Evolutionary conservation across 176 grass and related monocot genomes (phyloP), one percentile per base, ranked within the genome.

Genomic region (Saccharum officinarum): DNA sequence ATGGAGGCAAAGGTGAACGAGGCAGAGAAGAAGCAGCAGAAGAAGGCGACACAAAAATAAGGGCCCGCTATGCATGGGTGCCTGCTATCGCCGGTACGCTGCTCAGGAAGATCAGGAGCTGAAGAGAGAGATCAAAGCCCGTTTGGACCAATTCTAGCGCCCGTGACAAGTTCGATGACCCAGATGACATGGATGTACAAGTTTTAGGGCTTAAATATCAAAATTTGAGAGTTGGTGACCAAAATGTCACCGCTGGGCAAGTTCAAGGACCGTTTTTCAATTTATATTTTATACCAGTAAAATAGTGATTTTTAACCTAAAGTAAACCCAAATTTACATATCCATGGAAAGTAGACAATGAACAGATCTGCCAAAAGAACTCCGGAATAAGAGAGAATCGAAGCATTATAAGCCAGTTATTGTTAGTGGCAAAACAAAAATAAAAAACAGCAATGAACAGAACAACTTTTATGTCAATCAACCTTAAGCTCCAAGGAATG

Each of bases 381-480:
- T 86, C 26, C 22, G 72, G 23, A 39, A 38, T 8, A 6, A 4
- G 22, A 73, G 8, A 15, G 34, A 64, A 39, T 31, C 17, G 10
- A 80, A 55, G 31, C 1, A 50, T 11, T 36, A 3, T 66, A 33
- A 20, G 18, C 36, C 18, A 6, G 14, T 40, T 71, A 54, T 25
- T 37, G 37, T 20, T 66, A n/a, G 37, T 12, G 8, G 44, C 1
- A 63, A 69, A 70, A 70, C 18, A 8, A 37, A 68, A 67, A 55
- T 18, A 49, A 67, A 23, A 40, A 12, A 3, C 18, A 34, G 1
- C 3, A 23, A 64, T 14, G 30, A 80, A 63, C 75, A 86, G 12
- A 86, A 69, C 34, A 78, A 49, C 3, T 37, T 40, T 54, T 18
- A 33, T 72, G 41, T 17, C 42, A 80, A 65, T 63, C 57, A 73